phyloP scores from a whole-genome alignment of 768 basidiomycete species.

The Lactarius hatsudake region DNA sequence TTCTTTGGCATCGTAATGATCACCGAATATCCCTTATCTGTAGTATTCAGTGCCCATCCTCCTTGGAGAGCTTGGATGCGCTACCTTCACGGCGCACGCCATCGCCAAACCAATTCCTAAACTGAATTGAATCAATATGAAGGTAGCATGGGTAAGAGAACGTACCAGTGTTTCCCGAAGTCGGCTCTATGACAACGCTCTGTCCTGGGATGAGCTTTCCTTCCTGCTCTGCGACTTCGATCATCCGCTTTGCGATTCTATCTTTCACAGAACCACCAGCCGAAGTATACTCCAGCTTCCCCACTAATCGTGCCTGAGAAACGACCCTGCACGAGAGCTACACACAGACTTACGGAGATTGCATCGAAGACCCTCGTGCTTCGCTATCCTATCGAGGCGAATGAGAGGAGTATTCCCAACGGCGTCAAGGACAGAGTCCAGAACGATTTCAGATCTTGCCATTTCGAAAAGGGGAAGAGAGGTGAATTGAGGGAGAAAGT shows the following conservation, averaged over 20 bases:
- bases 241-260: conserved; percentile 94
- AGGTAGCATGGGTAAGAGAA: not conserved
- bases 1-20: conserved; percentile 92
- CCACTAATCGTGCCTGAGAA: conserved; percentile 49
- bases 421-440: conserved; percentile 78
- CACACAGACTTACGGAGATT: conserved; percentile 70
- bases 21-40: conserved; percentile 75
- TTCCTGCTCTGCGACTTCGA: conserved; percentile 87
- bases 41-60: conserved; percentile 59
- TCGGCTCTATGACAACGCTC: conserved; percentile 93
- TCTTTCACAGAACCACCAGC: conserved; percentile 96
- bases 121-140: not conserved
- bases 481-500: not conserved
- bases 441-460: conserved; percentile 55
- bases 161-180: conserved; percentile 92
- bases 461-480: not conserved
- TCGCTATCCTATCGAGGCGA: conserved; percentile 75
- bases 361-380: conserved; percentile 74
- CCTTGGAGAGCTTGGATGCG: conserved; percentile 24
- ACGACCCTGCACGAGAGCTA: not conserved
- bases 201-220: conserved; percentile 83
- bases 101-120: conserved; percentile 84
- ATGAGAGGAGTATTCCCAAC: conserved; percentile 92
- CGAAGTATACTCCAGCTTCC: conserved; percentile 86
- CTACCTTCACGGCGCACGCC: conserved; percentile 91